Percentiles rank a stretch among this genome's conserved stretches.
These are phyloP conservation scores for Aspergillus sclerotialis DNA, from an alignment of 2,329 filamentous ascomycete genomes.

Conservation along the genomic window DNA sequence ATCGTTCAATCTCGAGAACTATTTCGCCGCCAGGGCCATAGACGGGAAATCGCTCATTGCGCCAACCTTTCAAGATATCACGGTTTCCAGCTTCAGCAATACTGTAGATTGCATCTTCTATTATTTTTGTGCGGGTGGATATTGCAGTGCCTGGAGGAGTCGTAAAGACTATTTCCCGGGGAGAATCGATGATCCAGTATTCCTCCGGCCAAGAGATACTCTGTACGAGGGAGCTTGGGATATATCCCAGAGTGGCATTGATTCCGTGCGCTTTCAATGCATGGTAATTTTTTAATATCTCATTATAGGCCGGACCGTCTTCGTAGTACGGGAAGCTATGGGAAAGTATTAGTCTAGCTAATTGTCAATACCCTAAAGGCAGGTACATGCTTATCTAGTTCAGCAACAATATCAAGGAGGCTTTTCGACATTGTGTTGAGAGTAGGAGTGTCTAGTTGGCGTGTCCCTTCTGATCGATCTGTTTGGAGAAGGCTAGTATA, in stretches of 20 bases:
- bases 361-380: not conserved
- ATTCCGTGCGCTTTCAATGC: conserved; percentile 1
- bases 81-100: not conserved
- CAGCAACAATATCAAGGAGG: not conserved
- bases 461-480: too few species aligned
- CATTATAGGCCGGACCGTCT: not conserved
- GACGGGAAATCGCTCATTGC: conserved; percentile 36
- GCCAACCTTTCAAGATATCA: conserved; percentile 18
- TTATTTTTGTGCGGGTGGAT: not conserved
- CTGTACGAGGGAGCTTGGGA: not conserved
- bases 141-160: not conserved
- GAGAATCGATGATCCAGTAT: not conserved
- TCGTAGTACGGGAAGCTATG: conserved; percentile 2
- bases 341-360: not conserved
- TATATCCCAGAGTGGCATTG: not conserved
- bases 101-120: not conserved
- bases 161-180: not conserved
- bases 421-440: not conserved
- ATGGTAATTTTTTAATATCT: not conserved
- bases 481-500: too few species aligned
- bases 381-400: conserved; percentile 3
- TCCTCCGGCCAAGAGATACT: not conserved
- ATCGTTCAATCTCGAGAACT: conserved; percentile 37
- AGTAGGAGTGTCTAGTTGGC: too few species aligned
- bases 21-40: conserved; percentile 31